phyloP scores from a whole-genome alignment of 306 rosid species.

The Arachis stenosperma region DNA sequence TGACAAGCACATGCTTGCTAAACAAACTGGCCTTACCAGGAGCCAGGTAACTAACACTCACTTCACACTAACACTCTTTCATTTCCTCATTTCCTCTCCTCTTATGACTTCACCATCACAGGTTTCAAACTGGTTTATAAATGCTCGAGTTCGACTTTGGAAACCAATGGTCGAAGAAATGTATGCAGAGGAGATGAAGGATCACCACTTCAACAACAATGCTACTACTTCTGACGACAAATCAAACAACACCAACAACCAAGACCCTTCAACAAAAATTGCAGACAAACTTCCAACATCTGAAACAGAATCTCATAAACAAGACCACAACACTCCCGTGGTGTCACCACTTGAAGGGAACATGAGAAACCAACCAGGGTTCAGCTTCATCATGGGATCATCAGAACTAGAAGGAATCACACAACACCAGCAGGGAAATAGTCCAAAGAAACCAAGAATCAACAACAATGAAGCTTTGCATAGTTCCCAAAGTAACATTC shows the following conservation, averaged over 20 bases:
- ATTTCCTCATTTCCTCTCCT: not conserved
- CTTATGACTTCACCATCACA: constrained; percentile 25
- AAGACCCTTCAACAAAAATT: constrained; percentile 63
- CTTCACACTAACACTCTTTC: no score
- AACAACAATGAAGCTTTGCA: constrained; percentile 57
- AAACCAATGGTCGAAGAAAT: constrained; percentile 99
- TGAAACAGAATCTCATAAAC: constrained; percentile 51
- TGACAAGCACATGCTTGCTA: constrained; percentile 93
- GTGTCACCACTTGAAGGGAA: constrained; percentile 58
- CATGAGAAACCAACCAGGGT: constrained; percentile 70
- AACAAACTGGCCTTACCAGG: constrained; percentile 95
- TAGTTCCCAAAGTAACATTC: constrained; percentile 45
- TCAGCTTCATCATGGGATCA: constrained; percentile 81
- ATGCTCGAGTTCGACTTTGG: constrained; percentile 98
- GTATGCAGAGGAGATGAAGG: constrained; percentile 90
- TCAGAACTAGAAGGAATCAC: constrained; percentile 89
- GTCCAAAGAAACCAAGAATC: constrained; percentile 86
- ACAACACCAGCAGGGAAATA: constrained; percentile 43
- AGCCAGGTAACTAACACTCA: constrained; percentile 66
- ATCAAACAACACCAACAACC: constrained; percentile 65
- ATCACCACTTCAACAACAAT: constrained; percentile 62
- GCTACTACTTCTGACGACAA: constrained; percentile 50
- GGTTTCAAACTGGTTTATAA: constrained; percentile 99
- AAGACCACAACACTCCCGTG: constrained; percentile 47
- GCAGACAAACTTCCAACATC: constrained; percentile 47